Conservation (phyloP, 805 yeast species). For the Limtongozyma cylindracea region DNA sequence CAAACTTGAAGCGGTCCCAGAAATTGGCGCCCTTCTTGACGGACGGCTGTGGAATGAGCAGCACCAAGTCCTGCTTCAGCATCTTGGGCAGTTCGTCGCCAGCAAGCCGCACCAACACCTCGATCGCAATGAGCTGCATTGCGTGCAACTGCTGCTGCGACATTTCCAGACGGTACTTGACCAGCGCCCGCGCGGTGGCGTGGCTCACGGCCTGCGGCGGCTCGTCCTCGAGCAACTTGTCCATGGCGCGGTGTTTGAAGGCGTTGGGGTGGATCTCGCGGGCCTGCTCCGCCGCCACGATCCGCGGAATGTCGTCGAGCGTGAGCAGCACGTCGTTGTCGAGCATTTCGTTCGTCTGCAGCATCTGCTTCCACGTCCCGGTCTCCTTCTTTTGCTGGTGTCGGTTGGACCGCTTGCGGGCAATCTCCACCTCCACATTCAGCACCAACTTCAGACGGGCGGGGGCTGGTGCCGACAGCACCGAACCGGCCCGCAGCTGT, state of each 20-base stretch:
- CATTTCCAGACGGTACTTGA: slow-evolving; percentile 38
- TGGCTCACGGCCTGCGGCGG: no score
- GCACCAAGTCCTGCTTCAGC: slow-evolving; percentile 11
- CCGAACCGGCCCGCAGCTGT: no score
- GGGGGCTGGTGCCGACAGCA: no score
- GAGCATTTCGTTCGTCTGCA: slow-evolving; percentile 46
- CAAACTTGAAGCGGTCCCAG: slow-evolving; percentile 25
- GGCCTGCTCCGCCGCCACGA: slow-evolving; percentile 93
- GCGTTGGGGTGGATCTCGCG: slow-evolving; percentile 85
- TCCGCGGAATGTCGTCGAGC: slow-evolving; percentile 87
- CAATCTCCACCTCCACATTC: no score
- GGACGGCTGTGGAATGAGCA: slow-evolving; percentile 16
- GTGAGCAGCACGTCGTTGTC: slow-evolving; percentile 71
- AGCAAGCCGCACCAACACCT: slow-evolving; percentile 17
- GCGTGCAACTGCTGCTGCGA: slow-evolving; percentile 27
- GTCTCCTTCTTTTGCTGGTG: no score
- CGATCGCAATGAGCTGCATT: slow-evolving; percentile 31
- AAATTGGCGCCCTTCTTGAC: slow-evolving; percentile 17
- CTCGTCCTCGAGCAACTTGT: slow-evolving; percentile 1
- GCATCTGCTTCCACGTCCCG: no score
- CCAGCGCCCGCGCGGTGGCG: no score
- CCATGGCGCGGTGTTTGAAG: slow-evolving; percentile 47
- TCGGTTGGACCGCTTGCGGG: no score
- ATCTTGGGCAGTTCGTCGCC: slow-evolving; percentile 5
- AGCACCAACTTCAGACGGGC: no score